These are phyloP conservation scores for Picea abies DNA, from an alignment of 83 land plant genomes.

Conservation along the genomic window DNA sequence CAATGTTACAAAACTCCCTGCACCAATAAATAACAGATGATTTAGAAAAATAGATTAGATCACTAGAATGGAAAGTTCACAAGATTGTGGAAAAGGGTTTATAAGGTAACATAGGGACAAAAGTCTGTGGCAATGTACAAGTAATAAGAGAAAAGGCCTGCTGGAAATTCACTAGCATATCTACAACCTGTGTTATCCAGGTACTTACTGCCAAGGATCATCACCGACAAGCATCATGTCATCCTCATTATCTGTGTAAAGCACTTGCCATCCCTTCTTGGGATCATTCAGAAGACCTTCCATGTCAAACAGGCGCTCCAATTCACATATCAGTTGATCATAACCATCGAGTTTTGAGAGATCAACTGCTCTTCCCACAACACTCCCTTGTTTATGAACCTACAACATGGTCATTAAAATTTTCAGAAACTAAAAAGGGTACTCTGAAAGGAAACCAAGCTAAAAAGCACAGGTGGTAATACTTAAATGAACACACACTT, in stretches of 20 bases:
- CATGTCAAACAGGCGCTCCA: slow-evolving; percentile 31
- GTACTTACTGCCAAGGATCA: slow-evolving; percentile 37
- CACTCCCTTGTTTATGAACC: slow-evolving; percentile 43
- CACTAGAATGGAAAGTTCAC: not conserved
- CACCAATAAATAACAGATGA: slow-evolving; percentile 4
- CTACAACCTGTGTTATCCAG: not conserved
- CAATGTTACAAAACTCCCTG: slow-evolving; percentile 45
- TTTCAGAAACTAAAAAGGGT: not conserved
- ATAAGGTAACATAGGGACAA: too few relatives aligned
- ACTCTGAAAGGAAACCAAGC: not conserved
- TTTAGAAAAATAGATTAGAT: not conserved
- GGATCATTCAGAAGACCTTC: slow-evolving; percentile 34
- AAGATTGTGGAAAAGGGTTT: not conserved
- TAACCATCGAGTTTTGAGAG: slow-evolving; percentile 35
- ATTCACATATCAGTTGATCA: slow-evolving; percentile 33
- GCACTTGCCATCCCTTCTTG: slow-evolving; percentile 37
- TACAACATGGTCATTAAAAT: slow-evolving; percentile 13
- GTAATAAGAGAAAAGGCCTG: not conserved
- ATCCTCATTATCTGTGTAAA: slow-evolving; percentile 31
- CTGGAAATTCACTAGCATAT: not conserved
- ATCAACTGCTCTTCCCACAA: slow-evolving; percentile 35
- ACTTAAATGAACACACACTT: slow-evolving; percentile 25
- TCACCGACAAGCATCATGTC: slow-evolving; percentile 41
- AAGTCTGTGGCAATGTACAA: not conserved
- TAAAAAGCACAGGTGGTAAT: not conserved